phyloP scores from a whole-genome alignment of 768 basidiomycete species.

The Rubroboletus pulcherrimus region DNA sequence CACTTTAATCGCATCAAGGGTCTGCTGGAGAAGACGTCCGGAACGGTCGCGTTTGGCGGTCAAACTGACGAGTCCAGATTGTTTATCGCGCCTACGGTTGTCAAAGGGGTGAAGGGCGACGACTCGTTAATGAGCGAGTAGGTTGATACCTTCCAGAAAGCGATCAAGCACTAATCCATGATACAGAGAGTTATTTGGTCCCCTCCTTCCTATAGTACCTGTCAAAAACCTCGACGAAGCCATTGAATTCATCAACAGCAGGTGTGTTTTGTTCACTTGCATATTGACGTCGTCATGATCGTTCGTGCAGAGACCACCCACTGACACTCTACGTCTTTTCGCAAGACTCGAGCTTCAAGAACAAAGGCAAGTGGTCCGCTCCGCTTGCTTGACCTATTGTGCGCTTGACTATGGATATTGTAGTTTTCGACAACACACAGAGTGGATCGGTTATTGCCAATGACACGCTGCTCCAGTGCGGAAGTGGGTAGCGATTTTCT shows the following conservation, averaged over 20 bases:
- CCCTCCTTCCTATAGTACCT: slow-evolving; percentile 70
- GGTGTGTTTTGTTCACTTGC: slow-evolving; percentile 34
- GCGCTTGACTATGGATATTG: background rate
- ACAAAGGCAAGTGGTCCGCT: slow-evolving; percentile 45
- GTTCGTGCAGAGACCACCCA: slow-evolving; percentile 57
- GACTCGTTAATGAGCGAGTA: slow-evolving; percentile 80
- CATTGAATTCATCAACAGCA: slow-evolving; percentile 60
- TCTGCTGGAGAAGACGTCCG: slow-evolving; percentile 63
- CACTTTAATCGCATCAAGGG: slow-evolving; percentile 60
- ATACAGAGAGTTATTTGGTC: slow-evolving; percentile 78
- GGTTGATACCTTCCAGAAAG: slow-evolving; percentile 22
- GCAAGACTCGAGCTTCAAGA: slow-evolving; percentile 51
- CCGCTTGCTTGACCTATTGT: background rate
- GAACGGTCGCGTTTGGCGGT: slow-evolving; percentile 63
- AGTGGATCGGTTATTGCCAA: slow-evolving; percentile 72
- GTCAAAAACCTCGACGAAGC: slow-evolving; percentile 70
- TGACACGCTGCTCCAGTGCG: slow-evolving; percentile 61
- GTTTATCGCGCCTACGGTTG: slow-evolving; percentile 71
- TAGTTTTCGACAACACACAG: slow-evolving; percentile 66
- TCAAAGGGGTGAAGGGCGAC: slow-evolving; percentile 54
- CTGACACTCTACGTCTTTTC: slow-evolving; percentile 78
- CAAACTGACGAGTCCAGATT: slow-evolving; percentile 50
- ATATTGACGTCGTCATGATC: background rate
- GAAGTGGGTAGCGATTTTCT: slow-evolving; percentile 35
- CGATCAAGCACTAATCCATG: background rate